Conservation (phyloP, 225 moss, liverwort and hornwort species). For the Climacium dendroides region DNA sequence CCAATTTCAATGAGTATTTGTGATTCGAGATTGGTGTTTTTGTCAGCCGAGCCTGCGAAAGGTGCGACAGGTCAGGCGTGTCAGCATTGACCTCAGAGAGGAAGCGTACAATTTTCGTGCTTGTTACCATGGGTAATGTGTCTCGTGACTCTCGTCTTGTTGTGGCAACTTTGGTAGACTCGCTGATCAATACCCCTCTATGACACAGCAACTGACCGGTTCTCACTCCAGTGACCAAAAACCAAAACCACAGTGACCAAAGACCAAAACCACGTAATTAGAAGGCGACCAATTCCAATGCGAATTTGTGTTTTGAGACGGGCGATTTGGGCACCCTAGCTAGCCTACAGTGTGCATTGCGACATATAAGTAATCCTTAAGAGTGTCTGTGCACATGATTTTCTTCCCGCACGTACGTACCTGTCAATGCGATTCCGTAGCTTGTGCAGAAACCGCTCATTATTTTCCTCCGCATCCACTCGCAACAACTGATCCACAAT, state of each 20-base stretch:
- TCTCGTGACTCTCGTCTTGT: neutral
- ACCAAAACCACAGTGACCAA: neutral
- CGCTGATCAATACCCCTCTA: neutral
- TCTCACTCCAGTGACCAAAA: neutral
- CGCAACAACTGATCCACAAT: constrained; percentile 42
- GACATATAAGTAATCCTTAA: neutral
- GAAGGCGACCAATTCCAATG: neutral
- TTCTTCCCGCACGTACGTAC: constrained; percentile 3
- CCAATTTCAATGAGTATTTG: neutral
- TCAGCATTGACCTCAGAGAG: neutral
- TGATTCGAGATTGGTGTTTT: neutral
- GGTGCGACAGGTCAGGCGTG: neutral
- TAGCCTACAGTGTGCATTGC: neutral
- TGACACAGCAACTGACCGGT: neutral
- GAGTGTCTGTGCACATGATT: neutral
- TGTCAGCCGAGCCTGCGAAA: neutral
- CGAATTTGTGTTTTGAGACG: neutral
- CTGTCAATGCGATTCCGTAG: constrained; percentile 55
- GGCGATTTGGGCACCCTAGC: neutral
- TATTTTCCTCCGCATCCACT: constrained; percentile 19
- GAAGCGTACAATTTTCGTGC: neutral
- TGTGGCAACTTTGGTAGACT: neutral
- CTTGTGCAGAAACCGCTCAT: constrained; percentile 41
- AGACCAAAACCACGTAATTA: neutral
- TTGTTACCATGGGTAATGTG: neutral